These are phyloP conservation scores for Coelastrella sp. DNA, from an alignment of 139 green algal genomes.

Conservation along the genomic window DNA sequence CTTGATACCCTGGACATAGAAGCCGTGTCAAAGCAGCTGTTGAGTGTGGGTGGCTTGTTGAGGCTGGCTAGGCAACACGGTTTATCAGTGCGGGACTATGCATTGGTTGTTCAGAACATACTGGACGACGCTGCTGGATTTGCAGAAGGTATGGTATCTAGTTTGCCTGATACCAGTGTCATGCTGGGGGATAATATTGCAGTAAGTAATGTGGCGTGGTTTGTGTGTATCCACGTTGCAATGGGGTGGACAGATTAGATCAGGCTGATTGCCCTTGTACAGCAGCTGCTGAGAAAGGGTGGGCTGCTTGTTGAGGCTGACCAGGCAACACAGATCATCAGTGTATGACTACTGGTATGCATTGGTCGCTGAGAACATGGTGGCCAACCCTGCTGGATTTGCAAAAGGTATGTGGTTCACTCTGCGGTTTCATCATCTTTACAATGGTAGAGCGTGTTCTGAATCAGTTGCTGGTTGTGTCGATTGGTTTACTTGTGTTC, in stretches of 20 bases:
- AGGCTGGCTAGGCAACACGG: conserved; percentile 41
- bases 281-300: conserved; percentile 38
- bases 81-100: conserved; percentile 9
- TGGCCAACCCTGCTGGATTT: conserved; percentile 32
- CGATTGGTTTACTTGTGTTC: too few species aligned
- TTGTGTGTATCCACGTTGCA: too few species aligned
- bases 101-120: conserved; percentile 46
- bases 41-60: conserved; percentile 2
- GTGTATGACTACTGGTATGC: conserved; percentile 8
- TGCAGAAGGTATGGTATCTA: conserved; percentile 5
- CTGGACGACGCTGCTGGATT: conserved; percentile 40
- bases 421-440: too few species aligned
- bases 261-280: too few species aligned
- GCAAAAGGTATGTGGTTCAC: neutral
- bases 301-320: conserved; percentile 13
- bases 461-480: too few species aligned
- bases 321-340: conserved; percentile 11
- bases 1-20: conserved; percentile 20
- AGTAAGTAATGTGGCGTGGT: too few species aligned
- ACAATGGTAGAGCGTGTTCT: too few species aligned
- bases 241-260: too few species aligned
- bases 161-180: too few species aligned
- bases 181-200: too few species aligned
- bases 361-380: conserved; percentile 41
- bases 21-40: conserved; percentile 25